Base-by-base conservation (phyloP, 371 early-diverging fungal species). In the Mucor irregularis region DNA sequence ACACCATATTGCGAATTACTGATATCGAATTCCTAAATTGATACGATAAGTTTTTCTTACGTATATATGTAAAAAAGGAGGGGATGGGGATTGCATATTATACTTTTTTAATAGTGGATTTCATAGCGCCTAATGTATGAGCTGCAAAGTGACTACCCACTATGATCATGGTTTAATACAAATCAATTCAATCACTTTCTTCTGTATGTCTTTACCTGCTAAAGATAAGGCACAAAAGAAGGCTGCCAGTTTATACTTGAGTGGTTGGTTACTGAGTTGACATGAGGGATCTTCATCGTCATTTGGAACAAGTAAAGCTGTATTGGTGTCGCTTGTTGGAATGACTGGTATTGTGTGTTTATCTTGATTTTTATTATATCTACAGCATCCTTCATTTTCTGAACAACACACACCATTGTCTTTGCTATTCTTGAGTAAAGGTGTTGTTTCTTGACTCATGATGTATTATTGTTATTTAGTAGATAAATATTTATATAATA, bases 131-230 rank as follows among this genome's bases (percentile, higher is more conserved):
- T 25, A 88, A 62, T 13, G 89, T 87, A 63, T 87, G 88, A 33
- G 87, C 88, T 24, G 89, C 84, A 65, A 86, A 88, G 69, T 88
- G 89, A 46, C 84, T 84, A 34, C 89, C 89, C 45, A 87, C 88
- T 88, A 61, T 28, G 2, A n/a, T 28, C 53, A 43, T 51, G 25
- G 33, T 10, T 29, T 31, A 13, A 39, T 35, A 19, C 38, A 19
- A 45, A 30, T 38, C n/a, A n/a, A n/a, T n/a, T n/a, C n/a, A n/a
- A n/a, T n/a, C n/a, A n/a, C n/a, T n/a, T n/a, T n/a, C n/a, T n/a
- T n/a, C n/a, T n/a, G n/a, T n/a, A 0, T 34, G 8, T 13, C 13
- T 49, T 47, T 84, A 86, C 88, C 79, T 51, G 87, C 81, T 46
- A 88, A 67, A 34, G 85, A 76, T 35, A 88, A 66, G 31, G 83